These are phyloP conservation scores for Chaetomium sp. DNA, from an alignment of 2,329 filamentous ascomycete species.

Conservation along the genomic window DNA sequence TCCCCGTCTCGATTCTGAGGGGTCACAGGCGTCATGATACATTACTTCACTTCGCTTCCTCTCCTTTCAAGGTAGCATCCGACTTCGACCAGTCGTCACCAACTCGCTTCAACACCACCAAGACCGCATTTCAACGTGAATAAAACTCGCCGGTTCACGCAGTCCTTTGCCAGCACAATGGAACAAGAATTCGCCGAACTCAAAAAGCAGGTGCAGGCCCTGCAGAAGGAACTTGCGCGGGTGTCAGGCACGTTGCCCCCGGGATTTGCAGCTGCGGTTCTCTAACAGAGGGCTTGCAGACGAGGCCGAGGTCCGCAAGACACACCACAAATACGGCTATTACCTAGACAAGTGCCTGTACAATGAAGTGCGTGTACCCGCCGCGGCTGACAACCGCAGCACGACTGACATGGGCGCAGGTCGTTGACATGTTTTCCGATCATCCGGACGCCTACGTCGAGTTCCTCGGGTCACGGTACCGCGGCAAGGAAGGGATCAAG, in stretches of 20 bases:
- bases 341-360: conserved; percentile 63
- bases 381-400: too few relatives aligned
- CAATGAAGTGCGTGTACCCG: conserved; percentile 46
- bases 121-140: neutral
- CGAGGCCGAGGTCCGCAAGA: conserved; percentile 56
- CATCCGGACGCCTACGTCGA: conserved; percentile 57
- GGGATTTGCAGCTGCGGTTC: neutral
- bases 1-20: neutral
- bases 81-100: neutral
- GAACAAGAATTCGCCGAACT: conserved; percentile 41
- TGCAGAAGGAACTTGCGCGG: conserved; percentile 42
- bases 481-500: conserved; percentile 52
- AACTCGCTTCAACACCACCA: neutral
- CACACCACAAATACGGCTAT: conserved; percentile 61
- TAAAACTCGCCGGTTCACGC: too few relatives aligned
- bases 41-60: neutral
- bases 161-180: conserved; percentile 29
- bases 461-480: conserved; percentile 58
- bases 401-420: conserved; percentile 36
- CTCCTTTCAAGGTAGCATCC: neutral
- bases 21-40: neutral
- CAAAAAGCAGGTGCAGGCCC: conserved; percentile 42
- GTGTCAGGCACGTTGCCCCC: conserved; percentile 35
- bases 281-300: conserved; percentile 39
- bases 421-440: conserved; percentile 54